Evolutionary conservation across 768 basidiomycete species (phyloP).

Genomic region (Boletus rubroflammeus): DNA sequence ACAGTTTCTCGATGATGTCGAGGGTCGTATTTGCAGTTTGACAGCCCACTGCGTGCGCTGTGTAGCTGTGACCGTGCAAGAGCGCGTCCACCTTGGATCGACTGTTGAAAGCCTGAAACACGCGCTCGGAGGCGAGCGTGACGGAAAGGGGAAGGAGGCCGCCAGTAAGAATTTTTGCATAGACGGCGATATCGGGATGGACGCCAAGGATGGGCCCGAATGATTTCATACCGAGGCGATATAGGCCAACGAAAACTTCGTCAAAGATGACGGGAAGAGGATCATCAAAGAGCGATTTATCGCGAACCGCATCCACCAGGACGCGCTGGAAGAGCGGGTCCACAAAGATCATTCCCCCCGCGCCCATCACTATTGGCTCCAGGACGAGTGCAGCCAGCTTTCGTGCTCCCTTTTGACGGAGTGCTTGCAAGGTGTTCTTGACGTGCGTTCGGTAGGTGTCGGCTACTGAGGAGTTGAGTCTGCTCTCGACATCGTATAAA

Average conservation of each 20-base stretch:
- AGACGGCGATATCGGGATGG: slow-evolving; percentile 82
- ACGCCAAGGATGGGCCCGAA: slow-evolving; percentile 63
- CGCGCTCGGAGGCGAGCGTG: slow-evolving; percentile 75
- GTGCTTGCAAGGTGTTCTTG: slow-evolving; percentile 42
- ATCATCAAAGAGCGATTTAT: slow-evolving; percentile 32
- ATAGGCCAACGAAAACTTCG: slow-evolving; percentile 93
- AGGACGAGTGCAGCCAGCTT: slow-evolving; percentile 75
- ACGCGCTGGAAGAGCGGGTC: slow-evolving; percentile 95
- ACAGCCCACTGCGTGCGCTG: slow-evolving; percentile 90
- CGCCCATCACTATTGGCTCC: slow-evolving; percentile 92
- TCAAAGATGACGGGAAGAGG: slow-evolving; percentile 92
- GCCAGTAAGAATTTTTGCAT: slow-evolving; percentile 93
- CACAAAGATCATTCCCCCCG: slow-evolving; percentile 96
- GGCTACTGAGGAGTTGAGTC: slow-evolving; percentile 62
- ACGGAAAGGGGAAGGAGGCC: slow-evolving; percentile 84
- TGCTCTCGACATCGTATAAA: slow-evolving; percentile 66
- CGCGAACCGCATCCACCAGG: slow-evolving; percentile 76
- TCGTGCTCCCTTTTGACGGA: slow-evolving; percentile 39
- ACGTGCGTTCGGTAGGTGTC: slow-evolving; percentile 60
- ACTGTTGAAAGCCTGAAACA: slow-evolving; percentile 79
- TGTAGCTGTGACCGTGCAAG: slow-evolving; percentile 94
- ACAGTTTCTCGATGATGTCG: slow-evolving; percentile 52
- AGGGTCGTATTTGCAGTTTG: slow-evolving; percentile 85
- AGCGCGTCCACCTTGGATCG: slow-evolving; percentile 79
- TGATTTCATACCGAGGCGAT: slow-evolving; percentile 76